Evolutionary conservation across 148 eudicot species (phyloP), one percentile per base, ranked within the genome.

Genomic region (Rhododendron henanense): DNA sequence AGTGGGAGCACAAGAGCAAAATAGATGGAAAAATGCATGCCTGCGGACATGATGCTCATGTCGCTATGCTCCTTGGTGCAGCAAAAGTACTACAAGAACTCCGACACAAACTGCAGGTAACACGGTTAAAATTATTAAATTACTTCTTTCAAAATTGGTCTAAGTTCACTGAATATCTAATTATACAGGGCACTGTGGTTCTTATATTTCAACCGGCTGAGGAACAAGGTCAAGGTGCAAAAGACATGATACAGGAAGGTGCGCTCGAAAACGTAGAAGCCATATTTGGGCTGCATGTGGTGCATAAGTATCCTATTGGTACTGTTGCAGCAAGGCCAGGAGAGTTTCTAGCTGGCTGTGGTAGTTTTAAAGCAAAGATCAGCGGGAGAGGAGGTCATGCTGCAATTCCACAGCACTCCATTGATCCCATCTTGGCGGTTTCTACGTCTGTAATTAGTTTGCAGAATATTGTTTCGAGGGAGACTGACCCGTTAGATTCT

Each of bases 41-140:
- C 57, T 91, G 93, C 21, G 93, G 91, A 53, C 93, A 91, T 50
- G 93, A 91, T 84, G 93, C 91, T 47, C 93, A 91, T 78, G 85
- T 86, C 16, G 77, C 93, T 57, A 91, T 91, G 93, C 91, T 91
- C 85, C 91, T 91, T 15, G 93, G 93, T 45, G 93, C 91, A 80
- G 91, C 93, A 51, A 87, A 65, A 63, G 80, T 91, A 16, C 84
- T 91, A 1, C 90, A 88, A 83, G 55, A 89, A 65, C 65, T 88
- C 53, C 83, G 75, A 85, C 18, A 85, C 13, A 35, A 87, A 23
- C 85, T 91, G 41, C 67, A 86, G 90, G 92, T 89, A 73, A 25
- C 23, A 35, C 0, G 1, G 41, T 67, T 10, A 10, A 33, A 31
- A 10, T 0, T 18, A 2, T 18, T 3, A 6, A 71, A 69, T 69